Conservation (phyloP, 2,329 filamentous ascomycete genomes). For the Penicillium sumatraense region DNA sequence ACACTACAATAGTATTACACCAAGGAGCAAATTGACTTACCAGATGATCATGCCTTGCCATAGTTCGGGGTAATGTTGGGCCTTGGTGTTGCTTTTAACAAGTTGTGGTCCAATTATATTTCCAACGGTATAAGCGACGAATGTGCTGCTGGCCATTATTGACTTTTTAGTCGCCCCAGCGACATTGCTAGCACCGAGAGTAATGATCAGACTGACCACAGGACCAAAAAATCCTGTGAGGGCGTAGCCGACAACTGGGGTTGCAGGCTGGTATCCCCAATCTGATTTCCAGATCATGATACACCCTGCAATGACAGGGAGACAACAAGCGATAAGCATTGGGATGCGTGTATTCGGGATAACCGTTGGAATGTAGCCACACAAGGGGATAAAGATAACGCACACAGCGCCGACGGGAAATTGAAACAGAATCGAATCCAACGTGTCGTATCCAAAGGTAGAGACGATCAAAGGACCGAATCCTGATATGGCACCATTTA, state of each 20-base stretch:
- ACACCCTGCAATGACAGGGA: constrained; percentile 76
- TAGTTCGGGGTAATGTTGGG: constrained; percentile 69
- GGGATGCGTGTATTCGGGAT: constrained; percentile 67
- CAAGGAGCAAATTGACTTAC: constrained; percentile 37
- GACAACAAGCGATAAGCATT: constrained; percentile 67
- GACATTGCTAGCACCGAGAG: constrained; percentile 68
- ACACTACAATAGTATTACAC: neutral
- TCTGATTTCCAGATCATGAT: constrained; percentile 72
- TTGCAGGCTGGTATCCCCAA: constrained; percentile 67
- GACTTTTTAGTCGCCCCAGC: constrained; percentile 79
- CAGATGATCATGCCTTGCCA: constrained; percentile 72
- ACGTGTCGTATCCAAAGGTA: constrained; percentile 68
- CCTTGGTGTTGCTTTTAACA: constrained; percentile 68
- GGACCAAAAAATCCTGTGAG: constrained; percentile 75
- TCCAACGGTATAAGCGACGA: constrained; percentile 75
- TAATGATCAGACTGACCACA: constrained; percentile 67
- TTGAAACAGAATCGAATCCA: constrained; percentile 72
- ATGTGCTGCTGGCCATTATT: constrained; percentile 74
- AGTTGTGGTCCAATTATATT: constrained; percentile 78
- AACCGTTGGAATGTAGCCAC: constrained; percentile 66
- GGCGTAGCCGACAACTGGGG: constrained; percentile 72
- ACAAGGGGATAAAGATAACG: constrained; percentile 67
- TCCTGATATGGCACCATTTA: constrained; percentile 72
- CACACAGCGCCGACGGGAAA: constrained; percentile 75
- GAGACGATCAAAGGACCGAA: constrained; percentile 74